Evolutionary conservation across 805 yeast genomes (phyloP).

Genomic region (Lachancea meyersii): DNA sequence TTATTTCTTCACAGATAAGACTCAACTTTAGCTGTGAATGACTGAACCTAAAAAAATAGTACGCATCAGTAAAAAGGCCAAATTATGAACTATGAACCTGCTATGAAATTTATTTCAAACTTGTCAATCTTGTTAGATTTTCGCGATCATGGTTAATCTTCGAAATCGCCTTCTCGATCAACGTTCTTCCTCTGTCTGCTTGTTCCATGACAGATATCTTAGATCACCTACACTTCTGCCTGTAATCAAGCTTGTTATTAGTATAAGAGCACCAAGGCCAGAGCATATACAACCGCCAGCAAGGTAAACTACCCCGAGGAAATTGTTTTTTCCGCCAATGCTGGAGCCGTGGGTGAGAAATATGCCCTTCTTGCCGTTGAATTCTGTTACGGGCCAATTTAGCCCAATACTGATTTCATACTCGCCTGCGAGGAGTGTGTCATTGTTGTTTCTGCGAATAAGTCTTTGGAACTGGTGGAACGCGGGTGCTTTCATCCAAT

Average conservation of each 20-base stretch:
- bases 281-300: conserved; percentile 69
- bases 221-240: conserved; percentile 72
- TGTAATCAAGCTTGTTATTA: conserved; percentile 49
- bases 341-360: conserved; percentile 65
- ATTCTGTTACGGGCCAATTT: conserved; percentile 72
- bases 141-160: too few species aligned
- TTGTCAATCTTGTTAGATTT: too few species aligned
- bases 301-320: conserved; percentile 68
- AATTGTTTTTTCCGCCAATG: conserved; percentile 70
- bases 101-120: too few species aligned
- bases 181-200: not conserved
- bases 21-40: too few species aligned
- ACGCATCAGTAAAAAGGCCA: too few species aligned
- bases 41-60: too few species aligned
- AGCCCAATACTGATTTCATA: conserved; percentile 63
- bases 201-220: conserved; percentile 66
- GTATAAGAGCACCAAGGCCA: conserved; percentile 46
- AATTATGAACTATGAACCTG: too few species aligned
- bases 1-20: too few species aligned
- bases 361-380: conserved; percentile 66
- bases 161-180: too few species aligned
- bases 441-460: conserved; percentile 56
- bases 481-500: conserved; percentile 94
- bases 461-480: conserved; percentile 61
- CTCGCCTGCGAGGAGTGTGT: conserved; percentile 47